Evolutionary conservation across 1,284 basidiomycete species (phyloP), one percentile per base, ranked within the genome.

Genomic region (Marasmius oreades): DNA sequence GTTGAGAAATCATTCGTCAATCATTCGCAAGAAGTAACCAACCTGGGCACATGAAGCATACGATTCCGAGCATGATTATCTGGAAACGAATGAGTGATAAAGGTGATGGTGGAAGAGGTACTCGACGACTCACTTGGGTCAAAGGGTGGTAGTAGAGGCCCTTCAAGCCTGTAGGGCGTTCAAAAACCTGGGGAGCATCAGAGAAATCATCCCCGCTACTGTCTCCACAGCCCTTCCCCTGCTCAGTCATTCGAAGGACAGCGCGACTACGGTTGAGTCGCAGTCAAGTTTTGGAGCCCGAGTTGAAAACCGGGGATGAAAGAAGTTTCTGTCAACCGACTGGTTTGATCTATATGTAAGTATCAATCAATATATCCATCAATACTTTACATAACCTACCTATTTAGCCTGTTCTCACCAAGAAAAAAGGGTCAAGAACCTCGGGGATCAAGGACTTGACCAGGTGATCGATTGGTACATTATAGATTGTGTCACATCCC

Each of bases 41-140:
- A 51, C 66, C 63, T 12, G 64, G 64, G 39, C 70, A 69, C 69
- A 76, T 73, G 64, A 78, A 78, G 58, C 74, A 77, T 5, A 76
- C 69, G 53, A 76, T 66, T 8, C 73, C 73, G 16, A 77, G 63
- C 46, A 77, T 55, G 12, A 64, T 58, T 18, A 59, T 42, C 58
- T 59, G 52, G 23, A 6, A 16, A 18, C 14, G 20, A 22, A 31
- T 28, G 10, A 14, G 16, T 51, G 18, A 45, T n/a, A 52, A 6
- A 12, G n/a, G 31, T 18, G 4, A 28, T 1, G 22, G 18, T 18
- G 22, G 50, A 45, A 10, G 44, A 18, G 42, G 31, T 5, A 33
- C 31, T 43, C n/a, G n/a, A 23, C 22, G 22, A 53, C 55, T 45
- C 33, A 73, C 67, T 55, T 71, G 69, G 11, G 64, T 56, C n/a